phyloP scores from a whole-genome alignment of 2,329 filamentous ascomycete species.

The Sporothrix sp. region DNA sequence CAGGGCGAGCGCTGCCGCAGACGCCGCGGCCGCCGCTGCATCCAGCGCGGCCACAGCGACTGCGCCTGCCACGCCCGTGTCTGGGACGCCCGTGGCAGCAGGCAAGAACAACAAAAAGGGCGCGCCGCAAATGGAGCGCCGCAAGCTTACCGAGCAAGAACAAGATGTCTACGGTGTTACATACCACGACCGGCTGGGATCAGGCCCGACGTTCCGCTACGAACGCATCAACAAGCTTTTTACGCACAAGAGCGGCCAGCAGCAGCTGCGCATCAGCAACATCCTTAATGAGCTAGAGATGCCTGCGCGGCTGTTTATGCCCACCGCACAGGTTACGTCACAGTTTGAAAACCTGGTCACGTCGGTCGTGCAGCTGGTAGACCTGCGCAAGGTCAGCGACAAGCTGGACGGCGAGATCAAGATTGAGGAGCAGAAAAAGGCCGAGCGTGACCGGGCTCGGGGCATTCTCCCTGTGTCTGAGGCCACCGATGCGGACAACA shows the following conservation, averaged over 20 bases:
- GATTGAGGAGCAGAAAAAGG: conserved; percentile 47
- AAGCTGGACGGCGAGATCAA: conserved; percentile 66
- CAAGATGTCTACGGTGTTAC: conserved; percentile 75
- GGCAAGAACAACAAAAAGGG: conserved; percentile 39
- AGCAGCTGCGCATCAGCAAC: conserved; percentile 65
- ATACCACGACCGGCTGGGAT: conserved; percentile 73
- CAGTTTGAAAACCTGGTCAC: conserved; percentile 61
- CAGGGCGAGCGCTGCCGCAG: conserved; percentile 10
- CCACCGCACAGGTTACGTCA: conserved; percentile 60
- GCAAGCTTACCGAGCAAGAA: conserved; percentile 65
- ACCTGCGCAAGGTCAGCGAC: conserved; percentile 63
- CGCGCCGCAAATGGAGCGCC: conserved; percentile 44
- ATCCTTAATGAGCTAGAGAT: conserved; percentile 64
- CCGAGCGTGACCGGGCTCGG: conserved; percentile 37
- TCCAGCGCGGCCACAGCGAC: conserved; percentile 27
- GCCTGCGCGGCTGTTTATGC: conserved; percentile 59
- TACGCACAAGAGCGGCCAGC: conserved; percentile 64
- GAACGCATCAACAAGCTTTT: conserved; percentile 72
- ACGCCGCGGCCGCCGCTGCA: conserved; percentile 18
- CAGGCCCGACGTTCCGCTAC: conserved; percentile 82
- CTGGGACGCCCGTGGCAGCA: conserved; percentile 5
- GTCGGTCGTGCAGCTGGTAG: conserved; percentile 60
- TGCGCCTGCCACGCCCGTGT: conserved; percentile 25
- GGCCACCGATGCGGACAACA: neutral
- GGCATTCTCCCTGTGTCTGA: conserved; percentile 8